Conservation (phyloP, 1,284 basidiomycete species). For the Ganoderma sinense region DNA sequence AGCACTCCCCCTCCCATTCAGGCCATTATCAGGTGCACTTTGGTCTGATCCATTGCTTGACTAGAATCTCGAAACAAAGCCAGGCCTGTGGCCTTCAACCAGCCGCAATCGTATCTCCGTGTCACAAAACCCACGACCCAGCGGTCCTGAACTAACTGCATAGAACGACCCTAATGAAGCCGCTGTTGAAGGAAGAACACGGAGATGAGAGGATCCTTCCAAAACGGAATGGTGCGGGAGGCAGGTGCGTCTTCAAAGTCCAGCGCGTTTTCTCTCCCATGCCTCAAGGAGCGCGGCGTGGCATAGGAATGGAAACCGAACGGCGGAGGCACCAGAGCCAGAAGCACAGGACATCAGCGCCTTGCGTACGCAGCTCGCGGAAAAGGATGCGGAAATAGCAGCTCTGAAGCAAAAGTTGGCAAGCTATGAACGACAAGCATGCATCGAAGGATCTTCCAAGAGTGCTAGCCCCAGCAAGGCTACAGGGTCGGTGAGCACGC, state of each 20-base stretch:
- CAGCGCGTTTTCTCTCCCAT: neutral
- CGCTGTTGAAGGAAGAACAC: neutral
- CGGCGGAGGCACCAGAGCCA: neutral
- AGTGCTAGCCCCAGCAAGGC: neutral
- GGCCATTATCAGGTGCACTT: neutral
- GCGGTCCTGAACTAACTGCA: neutral
- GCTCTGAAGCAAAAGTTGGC: neutral
- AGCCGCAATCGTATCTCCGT: neutral
- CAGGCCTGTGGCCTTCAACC: neutral
- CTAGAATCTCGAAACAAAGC: neutral
- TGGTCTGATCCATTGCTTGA: neutral
- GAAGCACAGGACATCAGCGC: neutral
- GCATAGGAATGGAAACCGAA: neutral
- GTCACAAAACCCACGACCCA: neutral
- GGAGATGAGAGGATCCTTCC: neutral
- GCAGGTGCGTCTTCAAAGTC: neutral
- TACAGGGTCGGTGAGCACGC: neutral
- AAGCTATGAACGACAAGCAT: slow-evolving; percentile 1
- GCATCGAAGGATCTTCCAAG: neutral
- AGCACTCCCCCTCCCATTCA: neutral
- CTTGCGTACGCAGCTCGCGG: neutral
- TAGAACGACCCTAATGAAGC: neutral
- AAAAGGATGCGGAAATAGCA: neutral
- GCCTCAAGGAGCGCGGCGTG: neutral
- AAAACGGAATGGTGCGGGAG: neutral